Conservation (phyloP, 164 flowering plant species). For the Nymphaea colorata region DNA sequence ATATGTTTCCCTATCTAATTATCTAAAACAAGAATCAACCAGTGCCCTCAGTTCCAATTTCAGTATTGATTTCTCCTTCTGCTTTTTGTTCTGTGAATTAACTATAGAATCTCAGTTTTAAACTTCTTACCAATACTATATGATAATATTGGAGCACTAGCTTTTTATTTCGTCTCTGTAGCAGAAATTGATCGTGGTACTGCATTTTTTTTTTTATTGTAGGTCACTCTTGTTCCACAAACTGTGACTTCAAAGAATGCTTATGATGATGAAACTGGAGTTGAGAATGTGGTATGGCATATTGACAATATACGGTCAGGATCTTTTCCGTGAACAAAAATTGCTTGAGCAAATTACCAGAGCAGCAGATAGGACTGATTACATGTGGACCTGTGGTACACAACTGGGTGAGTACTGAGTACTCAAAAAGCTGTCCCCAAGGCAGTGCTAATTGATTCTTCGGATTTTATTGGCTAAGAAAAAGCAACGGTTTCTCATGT, state of each 20-base stretch:
- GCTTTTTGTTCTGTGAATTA: too few species aligned
- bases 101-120: too few species aligned
- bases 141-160: too few species aligned
- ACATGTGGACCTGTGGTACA: slow-evolving; percentile 84
- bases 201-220: background rate
- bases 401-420: slow-evolving; percentile 57
- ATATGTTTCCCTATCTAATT: too few species aligned
- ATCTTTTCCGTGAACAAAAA: slow-evolving; percentile 14
- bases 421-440: background rate
- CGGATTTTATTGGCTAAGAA: background rate
- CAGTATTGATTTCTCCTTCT: too few species aligned
- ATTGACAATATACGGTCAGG: slow-evolving; percentile 17
- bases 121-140: too few species aligned
- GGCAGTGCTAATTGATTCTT: background rate
- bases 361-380: slow-evolving; percentile 43
- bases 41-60: too few species aligned
- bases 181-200: too few species aligned
- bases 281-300: slow-evolving; percentile 41
- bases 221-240: slow-evolving; percentile 17
- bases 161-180: too few species aligned
- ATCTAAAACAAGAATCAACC: too few species aligned
- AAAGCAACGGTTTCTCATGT: background rate
- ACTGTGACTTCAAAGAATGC: slow-evolving; percentile 23
- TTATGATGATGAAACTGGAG: slow-evolving; percentile 31
- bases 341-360: slow-evolving; percentile 47